Percentiles rank a stretch among this genome's conserved stretches.
Conservation (phyloP, 306 rosid genomes). For the Mucuna pruriens region DNA sequence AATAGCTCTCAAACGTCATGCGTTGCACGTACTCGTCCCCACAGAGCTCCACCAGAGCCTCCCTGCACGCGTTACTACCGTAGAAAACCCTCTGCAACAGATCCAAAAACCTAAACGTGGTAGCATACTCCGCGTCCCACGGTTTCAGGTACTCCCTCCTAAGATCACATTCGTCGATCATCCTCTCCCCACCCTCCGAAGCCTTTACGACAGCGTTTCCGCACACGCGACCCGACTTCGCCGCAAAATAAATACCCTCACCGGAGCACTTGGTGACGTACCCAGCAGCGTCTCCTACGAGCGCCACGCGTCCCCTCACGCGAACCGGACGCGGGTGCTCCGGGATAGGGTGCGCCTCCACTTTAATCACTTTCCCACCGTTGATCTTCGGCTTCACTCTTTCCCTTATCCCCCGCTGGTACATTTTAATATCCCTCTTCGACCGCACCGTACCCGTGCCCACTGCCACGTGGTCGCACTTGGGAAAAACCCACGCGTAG, state of each 20-base stretch:
- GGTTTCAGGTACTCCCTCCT: slow-evolving; percentile 77
- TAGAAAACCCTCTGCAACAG: slow-evolving; percentile 84
- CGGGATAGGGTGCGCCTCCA: slow-evolving; percentile 94
- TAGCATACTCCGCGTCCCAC: slow-evolving; percentile 70
- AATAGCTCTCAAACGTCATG: slow-evolving; percentile 88
- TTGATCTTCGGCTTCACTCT: slow-evolving; percentile 61
- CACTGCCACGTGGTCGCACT: slow-evolving; percentile 96
- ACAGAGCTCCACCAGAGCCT: slow-evolving; percentile 93
- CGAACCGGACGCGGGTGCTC: slow-evolving; percentile 80
- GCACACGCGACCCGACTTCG: slow-evolving; percentile 78
- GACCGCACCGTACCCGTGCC: slow-evolving; percentile 83
- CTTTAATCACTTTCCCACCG: slow-evolving; percentile 77
- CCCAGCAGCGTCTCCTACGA: slow-evolving; percentile 90
- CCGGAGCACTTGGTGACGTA: slow-evolving; percentile 90
- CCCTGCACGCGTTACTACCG: slow-evolving; percentile 71
- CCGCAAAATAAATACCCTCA: slow-evolving; percentile 90
- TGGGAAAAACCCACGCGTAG: slow-evolving; percentile 95
- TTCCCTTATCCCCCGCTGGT: slow-evolving; percentile 72
- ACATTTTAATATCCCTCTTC: slow-evolving; percentile 64
- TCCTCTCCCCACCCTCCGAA: slow-evolving; percentile 69
- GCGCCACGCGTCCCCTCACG: slow-evolving; percentile 78
- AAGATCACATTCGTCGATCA: slow-evolving; percentile 69
- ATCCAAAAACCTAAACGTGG: slow-evolving; percentile 74
- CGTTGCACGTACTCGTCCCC: slow-evolving; percentile 92
- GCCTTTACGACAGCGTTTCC: slow-evolving; percentile 76